These are phyloP conservation scores for Salpingoeca rosetta DNA, from an alignment of 78 protist genomes.

Conservation along the genomic window DNA sequence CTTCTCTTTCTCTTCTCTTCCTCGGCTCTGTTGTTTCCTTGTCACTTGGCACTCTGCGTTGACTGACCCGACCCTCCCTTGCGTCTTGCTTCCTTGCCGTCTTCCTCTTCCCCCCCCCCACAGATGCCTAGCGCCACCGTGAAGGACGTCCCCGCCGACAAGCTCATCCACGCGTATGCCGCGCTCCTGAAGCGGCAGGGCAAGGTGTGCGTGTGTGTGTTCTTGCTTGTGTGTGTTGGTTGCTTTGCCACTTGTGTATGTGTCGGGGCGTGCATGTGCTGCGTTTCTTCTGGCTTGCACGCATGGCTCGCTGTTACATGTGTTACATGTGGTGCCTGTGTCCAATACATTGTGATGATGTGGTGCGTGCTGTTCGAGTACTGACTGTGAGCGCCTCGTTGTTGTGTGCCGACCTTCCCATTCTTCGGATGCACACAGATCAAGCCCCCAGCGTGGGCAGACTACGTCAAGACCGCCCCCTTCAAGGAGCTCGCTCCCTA, in stretches of 20 bases:
- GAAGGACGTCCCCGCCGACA: slow-evolving; percentile 81
- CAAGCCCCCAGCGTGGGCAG: slow-evolving; percentile 82
- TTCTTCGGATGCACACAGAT: no score
- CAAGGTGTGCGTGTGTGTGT: no score
- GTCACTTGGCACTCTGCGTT: background rate
- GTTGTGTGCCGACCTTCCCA: no score
- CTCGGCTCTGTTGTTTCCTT: background rate
- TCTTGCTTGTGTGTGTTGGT: no score
- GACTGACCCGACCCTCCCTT: background rate
- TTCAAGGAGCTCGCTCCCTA: slow-evolving; percentile 87
- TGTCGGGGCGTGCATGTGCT: no score
- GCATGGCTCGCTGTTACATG: no score
- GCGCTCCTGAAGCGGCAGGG: slow-evolving; percentile 79
- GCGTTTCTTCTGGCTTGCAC: no score
- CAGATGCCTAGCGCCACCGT: slow-evolving; percentile 40
- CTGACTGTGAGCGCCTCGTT: no score
- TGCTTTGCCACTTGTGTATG: no score
- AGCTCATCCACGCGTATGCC: slow-evolving; percentile 80
- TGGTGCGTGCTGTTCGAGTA: no score
- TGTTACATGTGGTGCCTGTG: no score
- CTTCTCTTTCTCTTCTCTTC: background rate
- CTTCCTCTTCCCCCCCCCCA: background rate
- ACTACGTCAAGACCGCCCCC: slow-evolving; percentile 85
- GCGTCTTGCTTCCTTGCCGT: background rate
- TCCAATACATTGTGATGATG: no score